Evolutionary conservation across 192 early-diverging fungal species (phyloP).

Genomic region (Endogone sp.): DNA sequence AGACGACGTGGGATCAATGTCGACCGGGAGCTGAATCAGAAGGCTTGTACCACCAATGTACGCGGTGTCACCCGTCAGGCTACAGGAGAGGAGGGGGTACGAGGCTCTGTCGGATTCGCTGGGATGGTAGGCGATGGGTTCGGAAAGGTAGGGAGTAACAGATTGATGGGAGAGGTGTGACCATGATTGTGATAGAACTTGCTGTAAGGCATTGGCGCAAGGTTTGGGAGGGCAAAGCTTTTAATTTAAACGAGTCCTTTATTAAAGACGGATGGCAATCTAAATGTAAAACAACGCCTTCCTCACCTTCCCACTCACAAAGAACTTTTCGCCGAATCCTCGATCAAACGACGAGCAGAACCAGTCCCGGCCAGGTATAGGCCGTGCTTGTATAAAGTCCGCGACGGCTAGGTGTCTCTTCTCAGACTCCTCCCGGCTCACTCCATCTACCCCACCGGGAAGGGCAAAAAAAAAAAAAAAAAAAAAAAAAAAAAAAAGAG

Average conservation of each 20-base stretch:
- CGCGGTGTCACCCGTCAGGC: background rate
- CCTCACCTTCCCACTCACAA: constrained; percentile 33
- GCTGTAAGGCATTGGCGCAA: constrained; percentile 8
- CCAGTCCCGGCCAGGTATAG: constrained; percentile 29
- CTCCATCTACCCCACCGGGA: background rate
- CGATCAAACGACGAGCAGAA: constrained; percentile 54
- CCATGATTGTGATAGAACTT: constrained; percentile 34
- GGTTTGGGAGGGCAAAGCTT: no score
- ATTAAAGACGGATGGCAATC: no score
- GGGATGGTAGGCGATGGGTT: background rate
- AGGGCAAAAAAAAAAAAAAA: constrained; percentile 1
- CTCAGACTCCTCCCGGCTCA: background rate
- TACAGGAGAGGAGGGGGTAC: background rate
- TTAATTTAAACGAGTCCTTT: no score
- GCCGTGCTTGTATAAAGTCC: constrained; percentile 29
- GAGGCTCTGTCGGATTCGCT: background rate
- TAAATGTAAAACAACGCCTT: background rate
- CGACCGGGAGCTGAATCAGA: background rate
- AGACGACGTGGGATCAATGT: background rate
- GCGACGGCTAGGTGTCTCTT: constrained; percentile 24
- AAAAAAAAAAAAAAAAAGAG: constrained; percentile 2
- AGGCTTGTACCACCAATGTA: background rate
- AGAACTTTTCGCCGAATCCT: constrained; percentile 44
- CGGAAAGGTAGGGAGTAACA: constrained; percentile 30
- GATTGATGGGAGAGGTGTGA: constrained; percentile 50